Conservation (phyloP, 768 basidiomycete genomes). For the Xerocomellus chrysenteron region DNA sequence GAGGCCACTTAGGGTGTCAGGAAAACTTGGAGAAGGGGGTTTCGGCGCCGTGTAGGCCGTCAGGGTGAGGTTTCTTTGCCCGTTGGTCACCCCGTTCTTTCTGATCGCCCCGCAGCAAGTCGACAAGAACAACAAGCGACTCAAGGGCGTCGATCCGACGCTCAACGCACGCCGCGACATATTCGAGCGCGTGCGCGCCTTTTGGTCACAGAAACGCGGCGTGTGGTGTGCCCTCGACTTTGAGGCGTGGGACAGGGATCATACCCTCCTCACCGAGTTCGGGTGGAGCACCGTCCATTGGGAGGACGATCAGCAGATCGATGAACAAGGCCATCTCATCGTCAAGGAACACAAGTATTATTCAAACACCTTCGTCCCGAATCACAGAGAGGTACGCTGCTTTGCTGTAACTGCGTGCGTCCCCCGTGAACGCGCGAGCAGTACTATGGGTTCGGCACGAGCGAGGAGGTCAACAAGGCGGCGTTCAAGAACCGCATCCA, state of each 20-base stretch:
- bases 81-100: not conserved
- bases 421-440: slow-evolving; percentile 26
- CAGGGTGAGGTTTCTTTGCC: slow-evolving; percentile 45
- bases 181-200: slow-evolving; percentile 67
- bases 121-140: slow-evolving; percentile 75
- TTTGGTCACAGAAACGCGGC: slow-evolving; percentile 63
- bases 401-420: not conserved
- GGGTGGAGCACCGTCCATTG: slow-evolving; percentile 70
- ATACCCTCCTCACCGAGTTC: slow-evolving; percentile 73
- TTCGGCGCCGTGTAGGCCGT: slow-evolving; percentile 90
- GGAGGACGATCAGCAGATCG: slow-evolving; percentile 48
- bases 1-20: slow-evolving; percentile 67
- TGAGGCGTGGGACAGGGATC: slow-evolving; percentile 80
- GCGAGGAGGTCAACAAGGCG: slow-evolving; percentile 50
- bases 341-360: slow-evolving; percentile 60
- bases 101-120: slow-evolving; percentile 49
- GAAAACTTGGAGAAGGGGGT: slow-evolving; percentile 95
- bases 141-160: slow-evolving; percentile 60
- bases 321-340: slow-evolving; percentile 58
- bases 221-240: slow-evolving; percentile 81
- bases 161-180: slow-evolving; percentile 55
- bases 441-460: slow-evolving; percentile 68
- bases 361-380: slow-evolving; percentile 62
- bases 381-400: slow-evolving; percentile 53
- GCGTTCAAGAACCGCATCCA: slow-evolving; percentile 53